Conservation (phyloP, 2,329 filamentous ascomycete genomes). For the Verticillium isaacii region DNA sequence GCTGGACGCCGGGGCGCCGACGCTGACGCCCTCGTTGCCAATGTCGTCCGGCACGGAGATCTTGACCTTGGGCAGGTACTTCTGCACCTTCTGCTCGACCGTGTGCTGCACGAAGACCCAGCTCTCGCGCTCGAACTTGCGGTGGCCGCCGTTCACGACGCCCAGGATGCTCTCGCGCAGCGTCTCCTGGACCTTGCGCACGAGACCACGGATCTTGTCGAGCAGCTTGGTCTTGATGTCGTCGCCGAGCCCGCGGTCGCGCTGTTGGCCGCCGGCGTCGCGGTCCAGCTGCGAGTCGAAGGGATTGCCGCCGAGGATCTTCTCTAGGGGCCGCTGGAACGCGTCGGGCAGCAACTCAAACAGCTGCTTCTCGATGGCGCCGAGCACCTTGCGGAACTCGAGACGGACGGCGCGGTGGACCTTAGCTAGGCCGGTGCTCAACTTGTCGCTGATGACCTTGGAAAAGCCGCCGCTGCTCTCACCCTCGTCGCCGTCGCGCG, state of each 20-base stretch:
- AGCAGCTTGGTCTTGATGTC: slow-evolving; percentile 39
- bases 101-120: slow-evolving; percentile 41
- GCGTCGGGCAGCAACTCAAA: slow-evolving; percentile 39
- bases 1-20: slow-evolving; percentile 28
- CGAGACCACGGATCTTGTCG: slow-evolving; percentile 36
- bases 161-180: slow-evolving; percentile 37
- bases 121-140: slow-evolving; percentile 39
- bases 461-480: slow-evolving; percentile 32
- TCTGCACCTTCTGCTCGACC: slow-evolving; percentile 40
- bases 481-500: slow-evolving; percentile 10
- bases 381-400: slow-evolving; percentile 39
- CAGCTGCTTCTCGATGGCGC: slow-evolving; percentile 37
- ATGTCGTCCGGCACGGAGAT: slow-evolving; percentile 41
- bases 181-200: slow-evolving; percentile 40
- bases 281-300: slow-evolving; percentile 38
- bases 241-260: slow-evolving; percentile 34
- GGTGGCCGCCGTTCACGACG: slow-evolving; percentile 40
- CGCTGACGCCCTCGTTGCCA: slow-evolving; percentile 39
- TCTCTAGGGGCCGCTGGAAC: slow-evolving; percentile 38
- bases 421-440: slow-evolving; percentile 36
- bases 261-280: slow-evolving; percentile 18
- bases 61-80: slow-evolving; percentile 38
- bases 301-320: slow-evolving; percentile 40
- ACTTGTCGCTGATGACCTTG: slow-evolving; percentile 39
- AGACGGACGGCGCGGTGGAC: slow-evolving; percentile 40